Conservation (phyloP, 257 asterid species). For the Parsonsia alboflavescens region DNA sequence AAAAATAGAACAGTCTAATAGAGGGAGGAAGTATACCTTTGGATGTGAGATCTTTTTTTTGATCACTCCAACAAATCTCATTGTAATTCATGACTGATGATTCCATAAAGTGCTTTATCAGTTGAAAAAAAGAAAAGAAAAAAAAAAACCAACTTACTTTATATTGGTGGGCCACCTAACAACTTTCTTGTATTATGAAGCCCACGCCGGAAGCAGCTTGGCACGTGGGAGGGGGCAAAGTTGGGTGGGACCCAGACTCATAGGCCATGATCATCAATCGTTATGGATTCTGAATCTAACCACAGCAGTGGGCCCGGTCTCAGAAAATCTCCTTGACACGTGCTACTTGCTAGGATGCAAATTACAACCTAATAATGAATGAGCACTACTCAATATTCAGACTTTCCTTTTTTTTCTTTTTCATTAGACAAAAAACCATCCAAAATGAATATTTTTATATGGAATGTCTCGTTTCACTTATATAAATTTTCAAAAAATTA, state of each 20-base stretch:
- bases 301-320: background rate
- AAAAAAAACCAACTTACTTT: background rate
- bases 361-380: background rate
- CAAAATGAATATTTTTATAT: too few species aligned
- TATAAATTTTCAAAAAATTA: too few species aligned
- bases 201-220: constrained; percentile 15
- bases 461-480: too few species aligned
- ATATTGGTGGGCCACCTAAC: constrained; percentile 11
- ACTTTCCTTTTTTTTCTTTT: too few species aligned
- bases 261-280: background rate
- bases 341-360: constrained; percentile 11
- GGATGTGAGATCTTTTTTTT: too few species aligned
- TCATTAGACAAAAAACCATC: too few species aligned
- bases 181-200: constrained; percentile 6
- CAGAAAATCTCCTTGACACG: background rate
- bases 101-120: background rate
- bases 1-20: too few species aligned
- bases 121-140: too few species aligned
- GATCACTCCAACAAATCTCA: background rate
- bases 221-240: constrained; percentile 15
- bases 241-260: background rate
- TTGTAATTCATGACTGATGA: background rate
- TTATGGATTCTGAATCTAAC: constrained; percentile 6
- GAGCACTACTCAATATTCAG: too few species aligned
- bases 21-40: too few species aligned